A percentile compares a stretch with the other conserved stretches of the same genome.
These are phyloP conservation scores for Sporothrix inflata DNA, from an alignment of 2,329 filamentous ascomycete species.

Conservation along the genomic window DNA sequence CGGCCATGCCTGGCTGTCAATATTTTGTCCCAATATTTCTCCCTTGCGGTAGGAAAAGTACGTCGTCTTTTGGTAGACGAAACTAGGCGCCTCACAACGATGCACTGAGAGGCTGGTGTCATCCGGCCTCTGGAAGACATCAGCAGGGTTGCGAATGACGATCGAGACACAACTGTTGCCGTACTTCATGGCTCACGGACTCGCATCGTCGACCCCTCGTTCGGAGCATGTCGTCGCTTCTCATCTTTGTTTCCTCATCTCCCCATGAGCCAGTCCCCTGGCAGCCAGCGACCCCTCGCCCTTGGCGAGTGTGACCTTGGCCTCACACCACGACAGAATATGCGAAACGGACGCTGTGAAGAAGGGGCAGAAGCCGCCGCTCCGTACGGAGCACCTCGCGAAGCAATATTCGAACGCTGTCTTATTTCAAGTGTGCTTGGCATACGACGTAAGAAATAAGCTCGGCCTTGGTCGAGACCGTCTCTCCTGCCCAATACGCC, in stretches of 20 bases:
- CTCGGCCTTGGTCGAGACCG: not conserved
- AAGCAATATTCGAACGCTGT: not conserved
- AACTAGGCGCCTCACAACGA: not conserved
- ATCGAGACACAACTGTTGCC: not conserved
- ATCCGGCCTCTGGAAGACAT: not conserved
- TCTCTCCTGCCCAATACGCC: not conserved
- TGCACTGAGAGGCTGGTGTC: not conserved
- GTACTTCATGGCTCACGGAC: not conserved
- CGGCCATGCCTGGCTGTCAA: not conserved
- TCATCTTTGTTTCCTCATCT: not conserved
- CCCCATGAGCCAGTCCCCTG: not conserved
- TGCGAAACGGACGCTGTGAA: not conserved
- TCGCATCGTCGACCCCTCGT: not conserved
- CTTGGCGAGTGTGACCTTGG: constrained; percentile 9
- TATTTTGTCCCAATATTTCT: not conserved
- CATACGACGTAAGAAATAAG: constrained; percentile 8
- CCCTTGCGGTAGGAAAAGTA: not conserved
- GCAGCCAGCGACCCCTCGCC: not conserved
- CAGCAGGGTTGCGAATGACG: not conserved
- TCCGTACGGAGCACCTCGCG: not conserved
- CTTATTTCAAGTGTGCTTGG: constrained; percentile 10
- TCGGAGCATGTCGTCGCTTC: not conserved
- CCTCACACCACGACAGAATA: not conserved
- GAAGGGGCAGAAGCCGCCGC: not conserved
- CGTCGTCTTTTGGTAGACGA: too few relatives aligned